Percentiles rank a stretch among this genome's conserved stretches.
These are phyloP conservation scores for Trametes sanguinea DNA, from an alignment of 768 basidiomycete species.

Conservation along the genomic window DNA sequence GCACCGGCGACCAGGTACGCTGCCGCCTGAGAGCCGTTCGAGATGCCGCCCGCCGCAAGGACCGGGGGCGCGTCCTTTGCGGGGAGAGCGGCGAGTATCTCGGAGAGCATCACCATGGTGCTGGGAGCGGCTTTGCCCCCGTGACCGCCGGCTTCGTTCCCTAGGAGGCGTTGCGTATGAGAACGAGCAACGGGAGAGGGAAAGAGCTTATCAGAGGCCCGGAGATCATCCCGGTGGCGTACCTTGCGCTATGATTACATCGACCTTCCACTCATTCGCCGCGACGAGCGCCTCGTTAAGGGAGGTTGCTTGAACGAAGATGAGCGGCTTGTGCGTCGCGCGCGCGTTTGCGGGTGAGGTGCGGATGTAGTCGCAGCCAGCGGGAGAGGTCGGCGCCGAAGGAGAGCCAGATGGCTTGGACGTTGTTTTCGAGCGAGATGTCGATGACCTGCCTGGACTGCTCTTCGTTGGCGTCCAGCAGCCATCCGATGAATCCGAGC, in stretches of 20 bases:
- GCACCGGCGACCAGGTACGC: conserved; percentile 67
- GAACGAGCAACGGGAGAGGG: neutral
- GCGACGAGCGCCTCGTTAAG: conserved; percentile 61
- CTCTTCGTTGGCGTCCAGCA: conserved; percentile 52
- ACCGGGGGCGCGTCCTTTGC: conserved; percentile 50
- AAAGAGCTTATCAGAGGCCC: conserved; percentile 8
- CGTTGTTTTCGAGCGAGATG: conserved; percentile 52
- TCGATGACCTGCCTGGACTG: conserved; percentile 46
- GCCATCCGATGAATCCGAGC: conserved; percentile 76
- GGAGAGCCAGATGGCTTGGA: conserved; percentile 73
- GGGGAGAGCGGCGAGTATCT: conserved; percentile 47
- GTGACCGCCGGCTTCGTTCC: conserved; percentile 82
- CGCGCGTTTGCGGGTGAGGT: conserved; percentile 48
- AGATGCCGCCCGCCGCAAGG: conserved; percentile 76
- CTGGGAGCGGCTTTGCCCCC: conserved; percentile 59
- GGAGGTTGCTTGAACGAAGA: conserved; percentile 69
- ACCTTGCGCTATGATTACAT: conserved; percentile 83
- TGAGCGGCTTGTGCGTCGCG: conserved; percentile 45
- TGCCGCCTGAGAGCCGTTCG: conserved; percentile 64
- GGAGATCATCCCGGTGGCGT: conserved; percentile 11
- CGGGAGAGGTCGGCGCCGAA: conserved; percentile 59
- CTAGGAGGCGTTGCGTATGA: conserved; percentile 39
- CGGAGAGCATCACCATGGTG: conserved; percentile 59
- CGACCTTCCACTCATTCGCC: conserved; percentile 65
- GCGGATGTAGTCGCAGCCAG: conserved; percentile 67